Base-by-base conservation (phyloP, 768 basidiomycete species). In the Sporobolomyces phaffii region DNA sequence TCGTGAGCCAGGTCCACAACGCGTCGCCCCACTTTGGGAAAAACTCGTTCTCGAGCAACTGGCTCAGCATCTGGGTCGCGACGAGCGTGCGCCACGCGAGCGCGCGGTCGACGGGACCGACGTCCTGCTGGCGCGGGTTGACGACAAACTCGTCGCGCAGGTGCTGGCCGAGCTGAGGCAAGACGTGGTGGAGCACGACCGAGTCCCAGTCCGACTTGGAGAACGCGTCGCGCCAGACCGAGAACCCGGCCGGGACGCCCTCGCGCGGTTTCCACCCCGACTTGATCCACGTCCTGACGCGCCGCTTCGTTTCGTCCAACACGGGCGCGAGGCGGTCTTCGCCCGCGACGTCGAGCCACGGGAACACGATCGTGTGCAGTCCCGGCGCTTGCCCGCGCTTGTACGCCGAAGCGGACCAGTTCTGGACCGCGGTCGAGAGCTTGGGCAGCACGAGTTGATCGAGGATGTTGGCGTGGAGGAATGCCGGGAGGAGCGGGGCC, bases 21-120 rank as follows among this genome's bases (percentile, higher is more conserved):
- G 89, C 86, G 53, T 91, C 88, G 65, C 98, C 81, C 92, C 93
- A 99, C 76, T 96, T 94, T 6, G 91, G 90, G 83, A 97, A 97
- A 81, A 98, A 94, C 74, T 91, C 91, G 8, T 83, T 82, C 76
- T 94, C 90, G 69, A 99, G 79, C 17, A 99, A 80, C 74, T 92
- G 89, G 2, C 86, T 82, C 73, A 96, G 82, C 67, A 94, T 83
- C 6, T 88, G 85, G 0, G 84, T 78, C 11, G 89, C 86, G 40
- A 98, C 81, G 61, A 90, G 81, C 36, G 80, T 76, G 15, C 82
- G 80, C 96, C 96, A 99, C 1, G 81, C 80, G 48, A 97, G 80
- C 22, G 91, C 88, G 58, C 81, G 81, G 24, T 86, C 80, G 50
- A 99, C 81, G 0, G 92, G 89, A 28, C 81, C 81, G 86, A 98